Evolutionary conservation across 495 filamentous ascomycete genomes (phyloP), one percentile per base, ranked within the genome.

Genomic region (Halenospora varia): DNA sequence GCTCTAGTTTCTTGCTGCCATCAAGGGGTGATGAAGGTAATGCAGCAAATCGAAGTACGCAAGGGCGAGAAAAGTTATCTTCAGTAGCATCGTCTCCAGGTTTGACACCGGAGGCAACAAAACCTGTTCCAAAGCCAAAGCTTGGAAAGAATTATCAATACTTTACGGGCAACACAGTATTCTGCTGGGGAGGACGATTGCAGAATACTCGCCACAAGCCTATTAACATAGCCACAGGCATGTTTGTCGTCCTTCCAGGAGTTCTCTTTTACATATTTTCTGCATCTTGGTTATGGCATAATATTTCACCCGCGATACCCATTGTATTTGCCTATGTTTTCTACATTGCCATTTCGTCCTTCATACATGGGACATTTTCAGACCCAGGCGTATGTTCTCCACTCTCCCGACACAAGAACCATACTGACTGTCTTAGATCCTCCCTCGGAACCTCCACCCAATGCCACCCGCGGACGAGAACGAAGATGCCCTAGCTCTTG

Each of bases 251-350:
- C 25, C 60, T 96, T 25, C 95, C 95, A 1, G 76, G 82, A 25
- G 79, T 81, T 24, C 76, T 98, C 41, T 98, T 96, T 73, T 89
- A 96, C 71, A 81, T 71, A 41, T 96, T 85, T 67, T 96, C 91
- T 55, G 94, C 87, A 18, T 84, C 92, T 50, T 98, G 89, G 84
- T 68, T 97, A 48, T 97, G 92, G 90, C 78, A 84, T 63, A 82
- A 97, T 64, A 80, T 96, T 62, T 96, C 91, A 15, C 94, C 94
- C 10, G 93, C 90, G 39, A 86, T 98, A 67, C 94, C 95, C 46
- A 83, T 97, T 59, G 67, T 91, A 26, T 97, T 93, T 72, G 92
- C 84, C 48, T 98, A 97, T 68, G 59, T 96, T 4, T 96, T 92
- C 64, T 89, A 87, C 65, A 75, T 98, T 20, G 94, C 88, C 71